A percentile compares a stretch with the other conserved stretches of the same genome.
These are phyloP conservation scores for Arabidopsis lyrata DNA, from an alignment of 441 rosid species.

Conservation along the genomic window DNA sequence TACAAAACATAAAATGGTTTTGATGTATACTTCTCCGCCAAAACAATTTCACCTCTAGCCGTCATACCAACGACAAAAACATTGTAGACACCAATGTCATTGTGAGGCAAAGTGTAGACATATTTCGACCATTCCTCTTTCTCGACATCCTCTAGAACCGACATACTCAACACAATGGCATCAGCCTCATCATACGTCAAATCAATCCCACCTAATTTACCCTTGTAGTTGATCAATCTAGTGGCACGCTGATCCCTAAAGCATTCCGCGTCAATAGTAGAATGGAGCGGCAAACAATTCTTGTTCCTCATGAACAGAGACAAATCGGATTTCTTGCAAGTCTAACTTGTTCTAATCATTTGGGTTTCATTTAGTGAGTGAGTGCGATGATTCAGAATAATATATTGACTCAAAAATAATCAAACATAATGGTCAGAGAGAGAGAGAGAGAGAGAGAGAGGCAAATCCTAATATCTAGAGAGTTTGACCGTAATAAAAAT, in stretches of 20 bases:
- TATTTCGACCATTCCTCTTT: not conserved
- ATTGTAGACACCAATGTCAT: not conserved
- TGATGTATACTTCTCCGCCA: not conserved
- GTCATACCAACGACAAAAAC: conserved; percentile 8
- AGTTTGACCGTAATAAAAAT: no score
- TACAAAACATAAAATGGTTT: not conserved
- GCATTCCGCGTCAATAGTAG: not conserved
- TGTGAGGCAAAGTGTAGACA: conserved; percentile 22
- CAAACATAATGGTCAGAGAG: no score
- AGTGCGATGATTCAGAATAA: no score
- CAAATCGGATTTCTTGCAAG: no score
- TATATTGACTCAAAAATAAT: no score
- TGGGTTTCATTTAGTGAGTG: no score
- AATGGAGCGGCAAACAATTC: no score
- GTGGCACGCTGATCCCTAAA: not conserved
- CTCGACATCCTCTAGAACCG: conserved; percentile 18
- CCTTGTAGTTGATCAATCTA: not conserved
- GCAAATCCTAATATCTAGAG: no score
- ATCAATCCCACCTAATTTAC: not conserved
- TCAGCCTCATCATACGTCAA: not conserved
- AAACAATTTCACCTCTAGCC: conserved; percentile 11
- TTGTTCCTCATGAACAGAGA: no score
- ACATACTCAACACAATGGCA: not conserved
- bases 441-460: no score
- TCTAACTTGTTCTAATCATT: no score